A percentile compares a stretch with the other conserved stretches of the same genome.
phyloP scores from a whole-genome alignment of 2,329 filamentous ascomycete species.

The Byssothecium circinans region DNA sequence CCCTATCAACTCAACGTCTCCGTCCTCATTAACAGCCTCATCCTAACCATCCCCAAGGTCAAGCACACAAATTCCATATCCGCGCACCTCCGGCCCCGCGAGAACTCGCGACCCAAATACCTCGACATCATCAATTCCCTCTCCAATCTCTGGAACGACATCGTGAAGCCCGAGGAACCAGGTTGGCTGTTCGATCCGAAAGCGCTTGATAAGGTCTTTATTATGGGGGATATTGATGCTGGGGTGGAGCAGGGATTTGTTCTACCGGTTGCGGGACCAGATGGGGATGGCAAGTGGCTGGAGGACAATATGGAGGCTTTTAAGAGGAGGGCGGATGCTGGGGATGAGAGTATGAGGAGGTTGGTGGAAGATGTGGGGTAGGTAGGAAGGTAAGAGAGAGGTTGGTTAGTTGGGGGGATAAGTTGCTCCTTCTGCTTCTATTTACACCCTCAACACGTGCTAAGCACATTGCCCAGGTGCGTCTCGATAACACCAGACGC shows the following conservation, averaged over 20 bases:
- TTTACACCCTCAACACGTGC: too few species aligned
- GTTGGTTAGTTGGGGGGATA: too few species aligned
- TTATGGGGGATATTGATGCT: conserved; percentile 29
- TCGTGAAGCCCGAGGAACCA: neutral
- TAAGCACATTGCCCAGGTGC: too few species aligned
- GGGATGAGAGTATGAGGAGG: conserved; percentile 24
- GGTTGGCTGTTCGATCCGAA: conserved; percentile 17
- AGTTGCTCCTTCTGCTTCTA: too few species aligned
- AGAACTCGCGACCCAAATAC: conserved; percentile 11
- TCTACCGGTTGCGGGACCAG: conserved; percentile 21
- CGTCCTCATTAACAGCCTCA: neutral
- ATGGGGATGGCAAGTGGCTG: conserved; percentile 30
- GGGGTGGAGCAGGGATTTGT: conserved; percentile 31
- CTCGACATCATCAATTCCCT: conserved; percentile 13
- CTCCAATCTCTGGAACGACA: conserved; percentile 22
- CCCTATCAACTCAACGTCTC: neutral
- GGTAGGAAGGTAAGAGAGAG: neutral
- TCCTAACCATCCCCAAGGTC: conserved; percentile 1
- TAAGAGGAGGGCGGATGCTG: conserved; percentile 20
- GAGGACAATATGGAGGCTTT: conserved; percentile 23
- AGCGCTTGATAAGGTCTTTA: conserved; percentile 29
- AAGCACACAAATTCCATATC: conserved; percentile 22
- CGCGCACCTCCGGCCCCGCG: conserved; percentile 25
- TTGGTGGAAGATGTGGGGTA: conserved; percentile 18
- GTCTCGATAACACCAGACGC: too few species aligned